Conservation (phyloP, 108 stramenopile species). For the Cyclotella sp. region DNA sequence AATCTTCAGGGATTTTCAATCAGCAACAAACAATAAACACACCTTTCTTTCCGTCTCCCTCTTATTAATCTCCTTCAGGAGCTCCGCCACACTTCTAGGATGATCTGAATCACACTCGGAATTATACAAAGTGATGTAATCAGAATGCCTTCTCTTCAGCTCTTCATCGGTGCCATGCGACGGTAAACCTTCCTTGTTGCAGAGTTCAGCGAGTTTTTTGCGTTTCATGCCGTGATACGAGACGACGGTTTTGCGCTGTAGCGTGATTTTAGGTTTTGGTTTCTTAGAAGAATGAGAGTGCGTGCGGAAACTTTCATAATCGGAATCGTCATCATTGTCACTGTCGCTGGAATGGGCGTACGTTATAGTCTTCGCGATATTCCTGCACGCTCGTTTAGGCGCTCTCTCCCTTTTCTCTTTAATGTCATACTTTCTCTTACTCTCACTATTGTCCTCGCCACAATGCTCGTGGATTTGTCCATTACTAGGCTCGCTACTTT, state of each 20-base stretch:
- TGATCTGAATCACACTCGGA: slow-evolving; percentile 61
- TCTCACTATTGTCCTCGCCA: background rate
- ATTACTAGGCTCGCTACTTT: background rate
- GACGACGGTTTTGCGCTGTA: slow-evolving; percentile 21
- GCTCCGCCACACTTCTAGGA: slow-evolving; percentile 50
- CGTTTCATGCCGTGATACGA: slow-evolving; percentile 52
- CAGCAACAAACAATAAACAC: background rate
- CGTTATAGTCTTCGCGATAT: background rate
- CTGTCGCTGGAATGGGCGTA: slow-evolving; percentile 1
- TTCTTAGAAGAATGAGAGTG: background rate
- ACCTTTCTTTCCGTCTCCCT: slow-evolving; percentile 46
- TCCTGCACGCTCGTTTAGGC: slow-evolving; percentile 26
- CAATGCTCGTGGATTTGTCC: background rate
- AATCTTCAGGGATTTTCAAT: background rate
- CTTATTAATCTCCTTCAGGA: slow-evolving; percentile 45
- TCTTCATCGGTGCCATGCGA: slow-evolving; percentile 52
- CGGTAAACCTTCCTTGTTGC: slow-evolving; percentile 48
- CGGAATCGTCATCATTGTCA: slow-evolving; percentile 28
- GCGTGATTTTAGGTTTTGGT: slow-evolving; percentile 7
- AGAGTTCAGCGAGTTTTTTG: slow-evolving; percentile 52
- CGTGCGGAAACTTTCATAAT: slow-evolving; percentile 3
- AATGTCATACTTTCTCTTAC: background rate
- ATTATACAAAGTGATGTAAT: slow-evolving; percentile 62
- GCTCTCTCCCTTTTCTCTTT: background rate
- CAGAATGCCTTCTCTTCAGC: slow-evolving; percentile 55